Percentiles rank a stretch among this genome's conserved stretches.
These are phyloP conservation scores for Didymella keratinophila DNA, from an alignment of 2,329 filamentous ascomycete genomes.

Conservation along the genomic window DNA sequence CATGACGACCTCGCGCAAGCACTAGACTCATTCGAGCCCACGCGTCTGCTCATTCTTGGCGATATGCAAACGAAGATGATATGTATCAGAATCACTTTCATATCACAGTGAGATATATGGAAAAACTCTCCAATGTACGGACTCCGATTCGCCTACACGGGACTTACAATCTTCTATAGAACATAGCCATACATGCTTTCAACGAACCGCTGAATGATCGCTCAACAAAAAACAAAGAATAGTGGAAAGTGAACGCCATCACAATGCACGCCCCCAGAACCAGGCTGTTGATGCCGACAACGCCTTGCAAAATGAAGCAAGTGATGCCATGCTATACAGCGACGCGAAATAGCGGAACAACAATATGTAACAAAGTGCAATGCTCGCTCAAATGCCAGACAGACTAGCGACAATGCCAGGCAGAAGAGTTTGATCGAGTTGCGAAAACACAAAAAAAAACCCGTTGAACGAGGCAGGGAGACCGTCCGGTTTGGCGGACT, in stretches of 20 bases:
- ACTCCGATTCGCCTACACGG: constrained; percentile 15
- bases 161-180: constrained; percentile 16
- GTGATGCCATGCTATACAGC: constrained; percentile 7
- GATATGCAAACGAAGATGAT: background rate
- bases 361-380: background rate
- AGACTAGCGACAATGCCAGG: constrained; percentile 1
- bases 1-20: constrained; percentile 29
- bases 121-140: background rate
- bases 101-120: background rate
- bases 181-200: background rate
- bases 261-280: constrained; percentile 8
- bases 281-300: constrained; percentile 2
- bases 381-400: background rate
- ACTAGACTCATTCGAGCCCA: constrained; percentile 4
- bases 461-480: background rate
- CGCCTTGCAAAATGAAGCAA: constrained; percentile 10
- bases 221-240: background rate
- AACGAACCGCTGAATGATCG: constrained; percentile 7
- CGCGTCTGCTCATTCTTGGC: background rate
- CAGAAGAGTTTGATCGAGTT: background rate
- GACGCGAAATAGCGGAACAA: background rate
- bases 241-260: constrained; percentile 7
- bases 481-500: background rate
- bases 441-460: background rate
- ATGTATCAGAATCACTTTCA: background rate